Percentiles rank a stretch among this genome's conserved stretches.
These are phyloP conservation scores for Naegleria fowleri DNA, from an alignment of 208 protist genomes.

Conservation along the genomic window DNA sequence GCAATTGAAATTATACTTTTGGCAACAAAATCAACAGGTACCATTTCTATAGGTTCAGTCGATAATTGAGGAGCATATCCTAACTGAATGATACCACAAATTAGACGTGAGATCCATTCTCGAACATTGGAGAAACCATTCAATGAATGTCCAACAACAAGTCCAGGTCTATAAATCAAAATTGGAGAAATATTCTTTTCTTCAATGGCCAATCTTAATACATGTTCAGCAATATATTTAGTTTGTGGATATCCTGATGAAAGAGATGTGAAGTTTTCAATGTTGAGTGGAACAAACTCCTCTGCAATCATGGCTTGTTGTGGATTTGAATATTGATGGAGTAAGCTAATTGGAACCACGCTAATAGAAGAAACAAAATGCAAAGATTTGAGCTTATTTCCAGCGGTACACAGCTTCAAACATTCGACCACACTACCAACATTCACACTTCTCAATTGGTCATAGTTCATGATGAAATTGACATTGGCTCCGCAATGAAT, in stretches of 20 bases:
- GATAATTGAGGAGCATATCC: neutral
- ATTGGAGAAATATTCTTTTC: neutral
- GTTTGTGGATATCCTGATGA: neutral
- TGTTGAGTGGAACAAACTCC: neutral
- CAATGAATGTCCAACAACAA: neutral
- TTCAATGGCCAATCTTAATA: neutral
- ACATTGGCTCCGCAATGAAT: neutral
- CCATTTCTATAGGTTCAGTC: neutral
- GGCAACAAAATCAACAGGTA: neutral
- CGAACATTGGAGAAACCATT: neutral
- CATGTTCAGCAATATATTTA: neutral
- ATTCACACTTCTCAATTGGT: neutral
- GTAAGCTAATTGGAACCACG: neutral
- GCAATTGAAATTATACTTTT: neutral
- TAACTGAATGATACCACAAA: neutral
- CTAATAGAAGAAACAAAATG: constrained; percentile 7
- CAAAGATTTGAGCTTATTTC: neutral
- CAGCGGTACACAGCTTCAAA: neutral
- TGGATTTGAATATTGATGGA: neutral
- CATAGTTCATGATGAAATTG: neutral
- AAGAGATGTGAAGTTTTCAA: neutral
- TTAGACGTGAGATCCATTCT: neutral
- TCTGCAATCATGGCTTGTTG: neutral
- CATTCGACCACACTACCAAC: neutral
- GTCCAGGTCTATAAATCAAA: neutral